Conservation (phyloP, 1,284 basidiomycete genomes). For the Chiua sp. region DNA sequence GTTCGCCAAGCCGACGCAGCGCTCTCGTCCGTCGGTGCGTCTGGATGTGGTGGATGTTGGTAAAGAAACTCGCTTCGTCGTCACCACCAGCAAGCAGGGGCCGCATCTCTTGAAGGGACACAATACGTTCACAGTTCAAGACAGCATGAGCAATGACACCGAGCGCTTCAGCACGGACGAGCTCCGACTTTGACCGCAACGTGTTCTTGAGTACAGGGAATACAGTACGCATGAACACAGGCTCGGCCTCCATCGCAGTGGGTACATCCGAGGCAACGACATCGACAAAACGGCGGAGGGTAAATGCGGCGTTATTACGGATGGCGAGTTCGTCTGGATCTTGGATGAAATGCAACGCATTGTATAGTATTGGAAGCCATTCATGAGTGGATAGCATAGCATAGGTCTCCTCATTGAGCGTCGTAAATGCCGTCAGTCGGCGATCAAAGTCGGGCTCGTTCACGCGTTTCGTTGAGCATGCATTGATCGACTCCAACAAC, state of each 20-base stretch:
- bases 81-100: slow-evolving; percentile 89
- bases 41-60: slow-evolving; percentile 96
- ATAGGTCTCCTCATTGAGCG: slow-evolving; percentile 72
- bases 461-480: slow-evolving; percentile 81
- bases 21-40: slow-evolving; percentile 91
- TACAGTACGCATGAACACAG: slow-evolving; percentile 69
- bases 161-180: slow-evolving; percentile 90
- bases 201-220: slow-evolving; percentile 87
- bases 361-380: slow-evolving; percentile 89
- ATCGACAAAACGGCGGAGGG: slow-evolving; percentile 83
- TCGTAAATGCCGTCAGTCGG: slow-evolving; percentile 80
- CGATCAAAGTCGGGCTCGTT: slow-evolving; percentile 96
- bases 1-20: slow-evolving; percentile 84
- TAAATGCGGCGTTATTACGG: slow-evolving; percentile 80
- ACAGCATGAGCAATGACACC: slow-evolving; percentile 83
- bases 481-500: slow-evolving; percentile 79
- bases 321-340: slow-evolving; percentile 92
- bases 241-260: slow-evolving; percentile 41
- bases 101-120: slow-evolving; percentile 77
- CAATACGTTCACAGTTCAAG: slow-evolving; percentile 64
- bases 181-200: slow-evolving; percentile 82
- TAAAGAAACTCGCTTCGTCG: slow-evolving; percentile 96
- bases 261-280: slow-evolving; percentile 38
- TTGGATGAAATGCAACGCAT: slow-evolving; percentile 87
- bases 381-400: slow-evolving; percentile 55